Evolutionary conservation across 225 moss, liverwort and hornwort species (phyloP).

Genomic region (Sphagnum tenellum): DNA sequence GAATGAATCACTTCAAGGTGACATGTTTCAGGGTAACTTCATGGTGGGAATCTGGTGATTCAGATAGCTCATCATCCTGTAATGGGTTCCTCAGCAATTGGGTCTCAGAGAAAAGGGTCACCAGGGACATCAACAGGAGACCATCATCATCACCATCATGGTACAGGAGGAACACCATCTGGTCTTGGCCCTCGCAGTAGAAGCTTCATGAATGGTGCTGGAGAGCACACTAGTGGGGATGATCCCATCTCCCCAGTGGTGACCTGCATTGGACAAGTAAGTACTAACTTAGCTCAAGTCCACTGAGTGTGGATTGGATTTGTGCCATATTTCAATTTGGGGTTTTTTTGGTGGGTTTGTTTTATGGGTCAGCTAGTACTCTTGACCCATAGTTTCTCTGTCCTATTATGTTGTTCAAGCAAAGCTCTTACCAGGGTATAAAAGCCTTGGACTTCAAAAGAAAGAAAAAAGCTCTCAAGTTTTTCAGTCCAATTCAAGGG

Average conservation of each 20-base stretch:
- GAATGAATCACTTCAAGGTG: no score
- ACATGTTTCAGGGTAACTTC: background rate
- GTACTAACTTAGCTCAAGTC: background rate
- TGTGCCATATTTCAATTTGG: no score
- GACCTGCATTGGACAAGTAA: constrained; percentile 48
- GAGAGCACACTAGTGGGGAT: constrained; percentile 24
- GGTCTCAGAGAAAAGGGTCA: constrained; percentile 25
- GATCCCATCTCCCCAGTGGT: constrained; percentile 48
- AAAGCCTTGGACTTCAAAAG: no score
- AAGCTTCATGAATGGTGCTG: constrained; percentile 18
- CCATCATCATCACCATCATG: background rate
- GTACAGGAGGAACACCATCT: no score
- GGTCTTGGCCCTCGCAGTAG: constrained; percentile 20
- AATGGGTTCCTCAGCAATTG: constrained; percentile 17
- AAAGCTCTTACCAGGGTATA: no score
- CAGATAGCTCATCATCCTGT: constrained; percentile 42
- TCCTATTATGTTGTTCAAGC: no score
- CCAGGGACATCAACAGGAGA: constrained; percentile 31
- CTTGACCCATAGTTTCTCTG: no score
- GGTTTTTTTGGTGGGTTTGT: no score
- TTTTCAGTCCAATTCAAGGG: no score
- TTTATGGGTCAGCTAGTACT: no score
- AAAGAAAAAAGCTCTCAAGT: no score
- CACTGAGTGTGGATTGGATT: no score
- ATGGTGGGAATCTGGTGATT: constrained; percentile 4